Evolutionary conservation across 2,329 filamentous ascomycete genomes (phyloP).

Genomic region (Venturia oleaginea): DNA sequence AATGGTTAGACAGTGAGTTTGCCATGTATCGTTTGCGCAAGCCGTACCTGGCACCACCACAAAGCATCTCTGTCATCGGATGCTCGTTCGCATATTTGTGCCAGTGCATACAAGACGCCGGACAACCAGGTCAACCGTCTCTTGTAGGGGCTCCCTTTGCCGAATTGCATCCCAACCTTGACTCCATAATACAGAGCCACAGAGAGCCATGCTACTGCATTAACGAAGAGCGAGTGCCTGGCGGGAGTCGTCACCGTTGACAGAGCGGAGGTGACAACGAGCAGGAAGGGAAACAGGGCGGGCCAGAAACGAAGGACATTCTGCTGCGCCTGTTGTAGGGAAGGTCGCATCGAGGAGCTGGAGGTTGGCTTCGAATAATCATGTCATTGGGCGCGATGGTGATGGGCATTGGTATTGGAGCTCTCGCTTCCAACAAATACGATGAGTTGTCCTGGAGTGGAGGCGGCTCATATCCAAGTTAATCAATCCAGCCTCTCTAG

Average conservation of each 20-base stretch:
- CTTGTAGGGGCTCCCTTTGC: constrained; percentile 20
- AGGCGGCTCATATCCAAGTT: neutral
- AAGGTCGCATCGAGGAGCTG: constrained; percentile 26
- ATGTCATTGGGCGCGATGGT: constrained; percentile 9
- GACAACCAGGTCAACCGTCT: constrained; percentile 29
- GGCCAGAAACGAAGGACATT: constrained; percentile 26
- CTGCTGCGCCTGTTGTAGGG: constrained; percentile 22
- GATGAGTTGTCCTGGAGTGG: neutral
- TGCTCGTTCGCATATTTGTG: constrained; percentile 35
- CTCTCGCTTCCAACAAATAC: neutral
- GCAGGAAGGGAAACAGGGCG: constrained; percentile 25
- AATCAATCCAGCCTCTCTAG: neutral
- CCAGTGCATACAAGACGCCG: constrained; percentile 33
- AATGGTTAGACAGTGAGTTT: constrained; percentile 14
- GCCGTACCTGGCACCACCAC: constrained; percentile 37
- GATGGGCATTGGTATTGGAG: constrained; percentile 1
- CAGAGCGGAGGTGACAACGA: constrained; percentile 27
- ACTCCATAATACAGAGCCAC: constrained; percentile 29
- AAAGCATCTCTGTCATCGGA: constrained; percentile 35
- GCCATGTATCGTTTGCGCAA: constrained; percentile 16
- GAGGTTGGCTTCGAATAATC: neutral
- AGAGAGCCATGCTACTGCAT: constrained; percentile 33
- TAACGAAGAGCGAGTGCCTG: constrained; percentile 34
- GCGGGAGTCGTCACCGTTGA: constrained; percentile 27
- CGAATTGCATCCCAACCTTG: constrained; percentile 25